phyloP scores from a whole-genome alignment of 768 basidiomycete genomes.

The Tricholoma bakamatsutake region DNA sequence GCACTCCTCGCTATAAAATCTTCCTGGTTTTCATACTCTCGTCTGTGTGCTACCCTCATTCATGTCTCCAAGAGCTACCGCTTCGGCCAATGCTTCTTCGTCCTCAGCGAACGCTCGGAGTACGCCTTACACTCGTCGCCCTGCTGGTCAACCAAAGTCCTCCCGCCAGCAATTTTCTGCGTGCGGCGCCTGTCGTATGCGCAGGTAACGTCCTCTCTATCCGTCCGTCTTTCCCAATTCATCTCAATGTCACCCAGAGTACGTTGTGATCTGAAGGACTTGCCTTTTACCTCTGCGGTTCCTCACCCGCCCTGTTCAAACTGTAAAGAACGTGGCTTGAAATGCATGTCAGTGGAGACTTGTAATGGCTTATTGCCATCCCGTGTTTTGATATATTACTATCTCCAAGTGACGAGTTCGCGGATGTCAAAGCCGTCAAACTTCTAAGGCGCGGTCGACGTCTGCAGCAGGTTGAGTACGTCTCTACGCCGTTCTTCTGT shows the following conservation, averaged over 20 bases:
- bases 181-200: conserved; percentile 88
- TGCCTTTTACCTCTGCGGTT: conserved; percentile 45
- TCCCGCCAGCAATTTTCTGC: conserved; percentile 86
- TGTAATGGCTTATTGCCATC: neutral
- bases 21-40: conserved; percentile 15
- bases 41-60: conserved; percentile 7
- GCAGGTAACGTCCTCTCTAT: conserved; percentile 52
- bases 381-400: conserved; percentile 2
- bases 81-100: conserved; percentile 32
- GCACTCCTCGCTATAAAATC: conserved; percentile 31
- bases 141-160: conserved; percentile 64
- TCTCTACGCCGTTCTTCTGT: conserved; percentile 11
- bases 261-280: conserved; percentile 89
- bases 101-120: conserved; percentile 27
- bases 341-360: conserved; percentile 79
- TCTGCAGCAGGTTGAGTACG: conserved; percentile 81
- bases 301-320: conserved; percentile 69
- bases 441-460: conserved; percentile 72
- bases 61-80: conserved; percentile 57
- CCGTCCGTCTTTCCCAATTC: neutral
- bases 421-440: conserved; percentile 87
- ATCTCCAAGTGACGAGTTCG: conserved; percentile 75
- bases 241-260: conserved; percentile 45
- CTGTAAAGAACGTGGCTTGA: conserved; percentile 81
- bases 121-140: conserved; percentile 43